Conservation (phyloP, 1,284 basidiomycete species). For the Ganoderma lingzhi region DNA sequence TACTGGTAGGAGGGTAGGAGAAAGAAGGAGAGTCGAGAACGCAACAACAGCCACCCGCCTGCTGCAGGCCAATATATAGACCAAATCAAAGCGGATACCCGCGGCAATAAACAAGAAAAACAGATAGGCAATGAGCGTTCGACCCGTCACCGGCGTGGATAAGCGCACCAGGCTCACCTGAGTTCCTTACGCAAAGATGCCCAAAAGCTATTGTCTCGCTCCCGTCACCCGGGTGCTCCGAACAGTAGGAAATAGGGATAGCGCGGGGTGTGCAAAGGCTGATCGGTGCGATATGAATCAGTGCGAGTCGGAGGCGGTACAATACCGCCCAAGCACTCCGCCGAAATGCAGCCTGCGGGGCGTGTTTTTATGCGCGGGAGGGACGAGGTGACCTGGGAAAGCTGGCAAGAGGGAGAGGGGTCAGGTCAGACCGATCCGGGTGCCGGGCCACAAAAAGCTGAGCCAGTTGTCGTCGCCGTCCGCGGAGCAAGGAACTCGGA, state of each 20-base stretch:
- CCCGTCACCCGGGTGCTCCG: slow-evolving; percentile 19
- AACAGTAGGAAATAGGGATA: slow-evolving; percentile 12
- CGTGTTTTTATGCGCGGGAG: background rate
- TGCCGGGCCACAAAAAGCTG: slow-evolving; percentile 7
- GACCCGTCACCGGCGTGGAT: slow-evolving; percentile 7
- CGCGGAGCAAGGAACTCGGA: background rate
- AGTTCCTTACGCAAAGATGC: slow-evolving; percentile 1
- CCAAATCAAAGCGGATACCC: background rate
- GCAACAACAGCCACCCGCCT: background rate
- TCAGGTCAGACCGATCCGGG: background rate
- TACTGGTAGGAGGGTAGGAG: background rate
- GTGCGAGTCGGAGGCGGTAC: slow-evolving; percentile 1
- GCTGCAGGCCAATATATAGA: slow-evolving; percentile 2
- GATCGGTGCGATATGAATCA: slow-evolving; percentile 14
- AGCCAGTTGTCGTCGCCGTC: background rate
- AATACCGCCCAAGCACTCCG: slow-evolving; percentile 2
- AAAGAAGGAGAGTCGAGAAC: background rate
- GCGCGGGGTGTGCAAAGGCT: slow-evolving; percentile 8
- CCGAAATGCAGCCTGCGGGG: background rate
- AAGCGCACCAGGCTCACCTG: slow-evolving; percentile 24
- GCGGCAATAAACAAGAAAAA: background rate
- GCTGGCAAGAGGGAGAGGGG: background rate
- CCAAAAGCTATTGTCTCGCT: slow-evolving; percentile 22
- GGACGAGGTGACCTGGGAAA: background rate
- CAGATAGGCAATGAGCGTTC: slow-evolving; percentile 3